A percentile compares a stretch with the other conserved stretches of the same genome.
phyloP scores from a whole-genome alignment of 805 yeast species.

The Yarrowia sp. region DNA sequence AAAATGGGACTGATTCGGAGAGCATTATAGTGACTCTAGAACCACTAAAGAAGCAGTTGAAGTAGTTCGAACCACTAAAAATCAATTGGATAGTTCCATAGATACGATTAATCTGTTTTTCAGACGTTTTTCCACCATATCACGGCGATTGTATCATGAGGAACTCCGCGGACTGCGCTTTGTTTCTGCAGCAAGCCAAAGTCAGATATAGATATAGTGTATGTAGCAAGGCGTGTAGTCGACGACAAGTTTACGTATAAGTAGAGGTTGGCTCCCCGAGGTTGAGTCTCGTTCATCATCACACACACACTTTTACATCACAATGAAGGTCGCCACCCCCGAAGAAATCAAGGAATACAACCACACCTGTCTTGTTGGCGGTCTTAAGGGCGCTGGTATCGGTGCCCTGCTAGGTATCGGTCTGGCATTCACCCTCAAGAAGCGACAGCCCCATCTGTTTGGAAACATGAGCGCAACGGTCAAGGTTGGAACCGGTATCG shows the following conservation, averaged over 20 bases:
- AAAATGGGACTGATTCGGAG: neutral
- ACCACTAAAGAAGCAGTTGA: neutral
- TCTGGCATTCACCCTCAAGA: constrained; percentile 50
- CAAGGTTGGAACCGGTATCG: constrained; percentile 59
- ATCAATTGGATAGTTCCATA: neutral
- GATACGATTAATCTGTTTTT: neutral
- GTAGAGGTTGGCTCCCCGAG: neutral
- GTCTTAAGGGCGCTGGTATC: constrained; percentile 52
- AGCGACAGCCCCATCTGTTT: constrained; percentile 35
- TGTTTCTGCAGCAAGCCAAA: constrained; percentile 12
- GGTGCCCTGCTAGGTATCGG: constrained; percentile 60
- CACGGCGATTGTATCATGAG: neutral
- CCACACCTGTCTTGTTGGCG: constrained; percentile 57
- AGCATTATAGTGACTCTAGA: neutral
- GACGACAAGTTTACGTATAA: neutral
- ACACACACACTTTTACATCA: neutral
- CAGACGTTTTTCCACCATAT: neutral
- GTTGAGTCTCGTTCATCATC: neutral
- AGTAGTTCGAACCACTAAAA: neutral
- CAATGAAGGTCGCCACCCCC: constrained; percentile 64
- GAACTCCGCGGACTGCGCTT: neutral
- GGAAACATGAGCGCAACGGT: constrained; percentile 34
- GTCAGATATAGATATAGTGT: constrained; percentile 1
- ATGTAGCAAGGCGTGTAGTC: constrained; percentile 9
- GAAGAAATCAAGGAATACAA: constrained; percentile 68